Conservation (phyloP, 176 grass and related monocot species). For the Zoysia pacifica region DNA sequence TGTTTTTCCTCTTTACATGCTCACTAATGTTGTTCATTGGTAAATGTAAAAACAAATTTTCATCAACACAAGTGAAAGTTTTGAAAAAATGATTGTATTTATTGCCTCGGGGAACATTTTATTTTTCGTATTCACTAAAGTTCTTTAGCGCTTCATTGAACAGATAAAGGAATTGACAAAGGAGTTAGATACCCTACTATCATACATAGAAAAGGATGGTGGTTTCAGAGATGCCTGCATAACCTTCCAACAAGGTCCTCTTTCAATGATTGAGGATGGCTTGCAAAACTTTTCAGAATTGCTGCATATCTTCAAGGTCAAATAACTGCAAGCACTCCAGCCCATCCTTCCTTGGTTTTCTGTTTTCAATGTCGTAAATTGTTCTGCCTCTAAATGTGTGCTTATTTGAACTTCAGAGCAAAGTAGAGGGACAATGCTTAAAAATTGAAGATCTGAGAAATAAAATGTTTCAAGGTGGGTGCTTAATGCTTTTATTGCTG, state of each 20-base stretch:
- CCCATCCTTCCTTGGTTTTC: not conserved
- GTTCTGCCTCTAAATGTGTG: slow-evolving; percentile 22
- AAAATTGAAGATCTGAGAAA: slow-evolving; percentile 78
- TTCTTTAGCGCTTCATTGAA: slow-evolving; percentile 29
- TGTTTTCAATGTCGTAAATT: not conserved
- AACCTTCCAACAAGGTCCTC: slow-evolving; percentile 65
- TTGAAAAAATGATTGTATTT: slow-evolving; percentile 27
- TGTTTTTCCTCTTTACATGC: slow-evolving; percentile 25
- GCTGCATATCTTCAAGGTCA: slow-evolving; percentile 75
- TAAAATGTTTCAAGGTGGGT: slow-evolving; percentile 86
- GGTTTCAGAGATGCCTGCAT: slow-evolving; percentile 80
- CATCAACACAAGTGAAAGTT: slow-evolving; percentile 13
- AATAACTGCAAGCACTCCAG: slow-evolving; percentile 15
- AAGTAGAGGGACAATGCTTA: slow-evolving; percentile 63
- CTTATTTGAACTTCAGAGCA: slow-evolving; percentile 64
- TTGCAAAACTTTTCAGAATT: slow-evolving; percentile 64
- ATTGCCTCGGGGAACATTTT: slow-evolving; percentile 9
- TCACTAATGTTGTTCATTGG: not conserved
- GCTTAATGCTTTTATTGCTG: slow-evolving; percentile 7
- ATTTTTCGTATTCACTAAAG: slow-evolving; percentile 7
- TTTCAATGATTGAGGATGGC: slow-evolving; percentile 61
- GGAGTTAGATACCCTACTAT: slow-evolving; percentile 70
- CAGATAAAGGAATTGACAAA: slow-evolving; percentile 85
- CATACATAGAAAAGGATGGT: slow-evolving; percentile 79
- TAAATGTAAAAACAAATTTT: slow-evolving; percentile 33